Evolutionary conservation across 108 stramenopile genomes (phyloP).

Genomic region (Cyclotella cryptica): DNA sequence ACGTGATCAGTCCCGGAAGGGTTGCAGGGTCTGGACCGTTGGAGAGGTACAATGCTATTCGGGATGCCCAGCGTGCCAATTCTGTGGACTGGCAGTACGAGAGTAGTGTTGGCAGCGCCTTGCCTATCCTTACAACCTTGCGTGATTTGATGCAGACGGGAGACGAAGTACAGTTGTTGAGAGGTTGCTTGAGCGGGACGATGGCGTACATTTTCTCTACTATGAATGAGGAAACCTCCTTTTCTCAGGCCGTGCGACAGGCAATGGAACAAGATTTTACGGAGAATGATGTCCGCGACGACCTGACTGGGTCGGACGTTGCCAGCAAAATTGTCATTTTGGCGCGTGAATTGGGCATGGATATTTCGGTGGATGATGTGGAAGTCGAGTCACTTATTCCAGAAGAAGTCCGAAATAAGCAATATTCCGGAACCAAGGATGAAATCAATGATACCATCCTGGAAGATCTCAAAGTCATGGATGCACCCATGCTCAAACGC

Average conservation of each 20-base stretch:
- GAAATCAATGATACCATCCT: constrained; percentile 50
- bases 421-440: constrained; percentile 41
- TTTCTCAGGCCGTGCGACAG: constrained; percentile 66
- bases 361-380: constrained; percentile 68
- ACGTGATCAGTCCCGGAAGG: constrained; percentile 57
- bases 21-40: constrained; percentile 61
- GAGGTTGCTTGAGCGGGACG: constrained; percentile 78
- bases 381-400: constrained; percentile 73
- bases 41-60: constrained; percentile 63
- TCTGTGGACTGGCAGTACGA: constrained; percentile 72
- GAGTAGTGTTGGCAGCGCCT: constrained; percentile 79
- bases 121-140: constrained; percentile 80
- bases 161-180: constrained; percentile 64
- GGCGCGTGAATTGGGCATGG: constrained; percentile 63
- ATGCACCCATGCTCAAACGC: constrained; percentile 62
- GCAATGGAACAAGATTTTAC: constrained; percentile 70
- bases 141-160: constrained; percentile 74
- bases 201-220: constrained; percentile 74
- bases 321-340: constrained; percentile 60
- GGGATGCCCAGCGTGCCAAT: constrained; percentile 55
- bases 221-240: constrained; percentile 56
- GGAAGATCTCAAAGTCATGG: constrained; percentile 58
- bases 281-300: constrained; percentile 72
- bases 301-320: constrained; percentile 53
- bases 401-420: constrained; percentile 58